phyloP scores from a whole-genome alignment of 129 eudicot genomes.

The Flaveria brownii region DNA sequence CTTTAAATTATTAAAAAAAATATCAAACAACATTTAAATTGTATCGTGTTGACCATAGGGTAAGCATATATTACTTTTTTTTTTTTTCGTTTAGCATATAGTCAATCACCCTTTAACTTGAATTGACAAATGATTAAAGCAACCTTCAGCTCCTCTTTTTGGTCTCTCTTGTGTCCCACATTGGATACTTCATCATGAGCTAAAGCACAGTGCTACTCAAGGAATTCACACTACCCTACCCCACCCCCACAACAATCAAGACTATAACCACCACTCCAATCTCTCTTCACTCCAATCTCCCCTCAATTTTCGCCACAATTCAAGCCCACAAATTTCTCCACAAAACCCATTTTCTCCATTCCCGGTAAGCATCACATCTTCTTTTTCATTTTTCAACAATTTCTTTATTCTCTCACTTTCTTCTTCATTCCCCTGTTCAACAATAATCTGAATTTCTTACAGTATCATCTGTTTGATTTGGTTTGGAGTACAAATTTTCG shows the following conservation, averaged over 20 bases:
- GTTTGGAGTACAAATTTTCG: background rate
- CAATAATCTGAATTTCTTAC: background rate
- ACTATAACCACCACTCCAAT: conserved; percentile 2
- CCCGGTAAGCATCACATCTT: conserved; percentile 36
- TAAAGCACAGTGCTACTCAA: conserved; percentile 7
- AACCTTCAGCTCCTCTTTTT: conserved; percentile 35
- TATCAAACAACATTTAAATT: too few relatives aligned
- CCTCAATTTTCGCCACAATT: conserved; percentile 54
- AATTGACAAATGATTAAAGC: conserved; percentile 13
- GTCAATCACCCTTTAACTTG: background rate
- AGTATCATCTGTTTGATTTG: background rate
- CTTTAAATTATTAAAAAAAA: too few relatives aligned
- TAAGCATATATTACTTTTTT: too few relatives aligned
- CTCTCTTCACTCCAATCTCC: conserved; percentile 37
- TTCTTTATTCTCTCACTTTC: background rate
- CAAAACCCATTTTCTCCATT: conserved; percentile 28
- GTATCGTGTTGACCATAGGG: too few relatives aligned
- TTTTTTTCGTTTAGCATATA: too few relatives aligned
- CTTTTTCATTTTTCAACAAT: background rate
- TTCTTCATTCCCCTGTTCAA: conserved; percentile 6
- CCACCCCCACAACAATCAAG: background rate
- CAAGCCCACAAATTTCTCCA: conserved; percentile 39
- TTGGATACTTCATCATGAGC: conserved; percentile 28
- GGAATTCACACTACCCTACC: background rate
- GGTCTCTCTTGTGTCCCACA: conserved; percentile 35